These are phyloP conservation scores for Tetrapisispora nanseiensis DNA, from an alignment of 805 yeast genomes.

Conservation along the genomic window DNA sequence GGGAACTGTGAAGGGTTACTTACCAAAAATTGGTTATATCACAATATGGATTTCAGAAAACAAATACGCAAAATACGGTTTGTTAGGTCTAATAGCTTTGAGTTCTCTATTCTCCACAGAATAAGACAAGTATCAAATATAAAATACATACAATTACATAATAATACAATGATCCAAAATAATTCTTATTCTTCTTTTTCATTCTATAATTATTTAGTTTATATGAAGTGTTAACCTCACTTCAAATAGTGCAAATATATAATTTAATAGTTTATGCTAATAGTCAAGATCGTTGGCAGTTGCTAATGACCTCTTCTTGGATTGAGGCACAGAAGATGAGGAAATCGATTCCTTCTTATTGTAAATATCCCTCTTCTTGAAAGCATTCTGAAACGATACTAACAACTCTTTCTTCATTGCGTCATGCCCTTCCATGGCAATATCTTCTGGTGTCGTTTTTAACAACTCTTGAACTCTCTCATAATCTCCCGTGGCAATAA, in stretches of 20 bases:
- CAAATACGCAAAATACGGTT: conserved; percentile 65
- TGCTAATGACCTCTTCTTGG: conserved; percentile 19
- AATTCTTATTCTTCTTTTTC: too few species aligned
- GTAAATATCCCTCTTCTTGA: conserved; percentile 5
- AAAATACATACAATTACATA: neutral
- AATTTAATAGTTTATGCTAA: conserved; percentile 8
- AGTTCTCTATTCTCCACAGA: conserved; percentile 57
- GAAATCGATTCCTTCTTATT: too few species aligned
- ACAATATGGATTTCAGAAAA: conserved; percentile 89
- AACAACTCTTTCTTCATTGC: conserved; percentile 24
- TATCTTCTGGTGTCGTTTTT: conserved; percentile 24
- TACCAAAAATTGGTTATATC: conserved; percentile 83
- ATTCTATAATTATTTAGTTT: too few species aligned
- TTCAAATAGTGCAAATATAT: neutral
- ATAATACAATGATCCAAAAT: too few species aligned
- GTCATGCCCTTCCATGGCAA: conserved; percentile 29
- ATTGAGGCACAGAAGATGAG: conserved; percentile 1
- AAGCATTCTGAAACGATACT: conserved; percentile 23
- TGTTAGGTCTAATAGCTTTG: conserved; percentile 66
- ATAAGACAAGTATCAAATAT: conserved; percentile 12
- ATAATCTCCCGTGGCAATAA: neutral
- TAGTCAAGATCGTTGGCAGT: conserved; percentile 29
- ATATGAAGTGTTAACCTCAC: too few species aligned
- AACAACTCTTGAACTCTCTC: neutral
- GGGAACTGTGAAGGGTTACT: conserved; percentile 86